A percentile compares a stretch with the other conserved stretches of the same genome.
Evolutionary conservation across 2,329 filamentous ascomycete genomes (phyloP).

Genomic region (Aureobasidium sp.): DNA sequence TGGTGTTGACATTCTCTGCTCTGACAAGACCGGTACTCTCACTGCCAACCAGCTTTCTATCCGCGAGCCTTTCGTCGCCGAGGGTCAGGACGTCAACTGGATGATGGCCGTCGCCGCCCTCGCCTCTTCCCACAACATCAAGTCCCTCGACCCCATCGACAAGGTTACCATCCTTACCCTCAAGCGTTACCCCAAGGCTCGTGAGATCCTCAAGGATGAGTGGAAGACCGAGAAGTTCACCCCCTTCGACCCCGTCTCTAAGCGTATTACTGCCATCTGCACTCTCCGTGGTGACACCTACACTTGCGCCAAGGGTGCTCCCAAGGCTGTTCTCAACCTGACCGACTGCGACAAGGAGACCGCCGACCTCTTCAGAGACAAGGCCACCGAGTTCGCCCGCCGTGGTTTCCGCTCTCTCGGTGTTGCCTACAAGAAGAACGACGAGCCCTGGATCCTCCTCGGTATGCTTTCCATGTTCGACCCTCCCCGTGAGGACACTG

Average conservation of each 20-base stretch:
- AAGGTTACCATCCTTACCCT: slow-evolving; percentile 72
- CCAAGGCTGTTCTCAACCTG: slow-evolving; percentile 66
- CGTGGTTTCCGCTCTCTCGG: slow-evolving; percentile 75
- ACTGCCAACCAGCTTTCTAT: slow-evolving; percentile 70
- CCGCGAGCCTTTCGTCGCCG: slow-evolving; percentile 68
- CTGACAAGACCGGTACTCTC: slow-evolving; percentile 74
- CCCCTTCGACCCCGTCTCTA: slow-evolving; percentile 71
- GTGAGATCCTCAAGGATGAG: slow-evolving; percentile 66
- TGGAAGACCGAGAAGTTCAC: slow-evolving; percentile 74
- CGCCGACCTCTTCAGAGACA: slow-evolving; percentile 61
- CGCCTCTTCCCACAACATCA: slow-evolving; percentile 71
- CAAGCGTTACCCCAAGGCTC: slow-evolving; percentile 68
- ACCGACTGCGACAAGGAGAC: slow-evolving; percentile 60
- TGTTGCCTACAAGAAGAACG: slow-evolving; percentile 71
- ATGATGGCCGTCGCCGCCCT: slow-evolving; percentile 77
- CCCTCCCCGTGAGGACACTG: slow-evolving; percentile 70
- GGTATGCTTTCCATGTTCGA: slow-evolving; percentile 77
- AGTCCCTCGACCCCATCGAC: slow-evolving; percentile 71
- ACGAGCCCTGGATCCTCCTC: slow-evolving; percentile 65
- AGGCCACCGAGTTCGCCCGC: slow-evolving; percentile 67
- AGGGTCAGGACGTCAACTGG: slow-evolving; percentile 74
- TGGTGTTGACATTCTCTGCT: slow-evolving; percentile 72
- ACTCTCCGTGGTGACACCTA: slow-evolving; percentile 63
- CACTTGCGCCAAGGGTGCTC: slow-evolving; percentile 69
- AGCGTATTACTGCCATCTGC: slow-evolving; percentile 67